Conservation (phyloP, 2,329 filamentous ascomycete species). For the Monosporascus ibericus region DNA sequence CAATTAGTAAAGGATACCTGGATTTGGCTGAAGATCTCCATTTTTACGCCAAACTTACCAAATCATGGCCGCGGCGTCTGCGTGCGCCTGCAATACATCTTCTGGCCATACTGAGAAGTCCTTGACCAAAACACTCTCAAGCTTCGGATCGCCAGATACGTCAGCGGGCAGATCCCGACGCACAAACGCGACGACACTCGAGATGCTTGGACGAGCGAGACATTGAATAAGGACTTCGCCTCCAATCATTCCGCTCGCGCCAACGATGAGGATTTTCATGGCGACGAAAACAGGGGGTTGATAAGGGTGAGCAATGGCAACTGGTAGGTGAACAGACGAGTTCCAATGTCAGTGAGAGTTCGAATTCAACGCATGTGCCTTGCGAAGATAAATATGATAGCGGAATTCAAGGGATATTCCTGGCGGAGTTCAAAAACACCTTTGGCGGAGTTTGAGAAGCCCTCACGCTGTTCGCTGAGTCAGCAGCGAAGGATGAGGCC, state of each 20-base stretch:
- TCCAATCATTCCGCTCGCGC: constrained; percentile 29
- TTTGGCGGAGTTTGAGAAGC: too few relatives aligned
- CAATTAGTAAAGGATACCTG: neutral
- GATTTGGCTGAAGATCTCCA: neutral
- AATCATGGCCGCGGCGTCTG: constrained; percentile 22
- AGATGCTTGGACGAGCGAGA: constrained; percentile 24
- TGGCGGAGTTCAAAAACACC: too few relatives aligned
- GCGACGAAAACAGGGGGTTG: neutral
- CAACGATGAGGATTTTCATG: constrained; percentile 31
- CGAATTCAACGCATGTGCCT: too few relatives aligned
- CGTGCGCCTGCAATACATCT: constrained; percentile 16
- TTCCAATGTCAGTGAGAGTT: too few relatives aligned
- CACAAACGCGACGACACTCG: constrained; percentile 25
- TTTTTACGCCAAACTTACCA: constrained; percentile 11
- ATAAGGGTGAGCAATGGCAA: too few relatives aligned
- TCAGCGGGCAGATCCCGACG: constrained; percentile 20
- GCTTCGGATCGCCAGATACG: constrained; percentile 12
- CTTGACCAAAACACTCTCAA: constrained; percentile 14
- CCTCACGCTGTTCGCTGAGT: too few relatives aligned
- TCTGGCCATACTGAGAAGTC: constrained; percentile 21
- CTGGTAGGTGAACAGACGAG: too few relatives aligned
- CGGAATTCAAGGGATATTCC: too few relatives aligned
- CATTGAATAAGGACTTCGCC: constrained; percentile 25
- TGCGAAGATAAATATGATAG: too few relatives aligned
- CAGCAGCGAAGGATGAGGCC: too few relatives aligned